phyloP scores from a whole-genome alignment of 1,284 basidiomycete genomes.

The Violaceomyces palustris region DNA sequence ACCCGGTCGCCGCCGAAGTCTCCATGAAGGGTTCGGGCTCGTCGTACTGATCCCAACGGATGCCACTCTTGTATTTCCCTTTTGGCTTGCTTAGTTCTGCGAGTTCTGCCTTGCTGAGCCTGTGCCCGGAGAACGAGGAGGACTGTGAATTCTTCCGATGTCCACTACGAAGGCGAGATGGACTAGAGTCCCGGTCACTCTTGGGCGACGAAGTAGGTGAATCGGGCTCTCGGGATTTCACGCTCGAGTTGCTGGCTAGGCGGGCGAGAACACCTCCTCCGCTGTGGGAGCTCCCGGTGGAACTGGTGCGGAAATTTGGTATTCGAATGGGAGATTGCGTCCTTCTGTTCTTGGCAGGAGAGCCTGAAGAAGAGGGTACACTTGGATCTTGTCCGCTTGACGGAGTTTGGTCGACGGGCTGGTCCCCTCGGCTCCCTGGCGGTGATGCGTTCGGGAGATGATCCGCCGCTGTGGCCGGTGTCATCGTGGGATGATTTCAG shows the following conservation, averaged over 20 bases:
- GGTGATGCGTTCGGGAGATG: too few relatives aligned
- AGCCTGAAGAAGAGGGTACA: too few relatives aligned
- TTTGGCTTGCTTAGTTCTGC: conserved; percentile 26
- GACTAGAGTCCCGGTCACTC: not conserved
- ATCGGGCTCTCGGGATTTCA: not conserved
- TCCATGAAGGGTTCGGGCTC: conserved; percentile 34
- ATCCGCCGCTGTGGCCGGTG: too few relatives aligned
- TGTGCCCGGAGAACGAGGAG: conserved; percentile 9
- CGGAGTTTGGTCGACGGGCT: too few relatives aligned
- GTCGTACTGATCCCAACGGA: conserved; percentile 23
- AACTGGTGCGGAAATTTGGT: too few relatives aligned
- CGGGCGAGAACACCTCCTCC: conserved; percentile 8
- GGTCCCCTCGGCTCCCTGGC: too few relatives aligned
- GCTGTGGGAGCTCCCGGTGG: too few relatives aligned
- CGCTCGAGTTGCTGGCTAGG: conserved; percentile 2
- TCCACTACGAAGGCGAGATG: not conserved
- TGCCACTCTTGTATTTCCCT: conserved; percentile 36
- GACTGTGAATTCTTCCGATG: conserved; percentile 1
- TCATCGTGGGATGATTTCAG: too few relatives aligned
- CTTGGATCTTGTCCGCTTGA: too few relatives aligned
- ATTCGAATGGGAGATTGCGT: too few relatives aligned
- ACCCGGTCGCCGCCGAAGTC: too few relatives aligned
- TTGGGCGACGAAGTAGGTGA: not conserved
- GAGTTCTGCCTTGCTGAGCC: conserved; percentile 9
- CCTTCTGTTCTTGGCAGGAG: too few relatives aligned